Base-by-base conservation (phyloP, 805 yeast genomes). In the Zygosaccharomyces bailii region DNA sequence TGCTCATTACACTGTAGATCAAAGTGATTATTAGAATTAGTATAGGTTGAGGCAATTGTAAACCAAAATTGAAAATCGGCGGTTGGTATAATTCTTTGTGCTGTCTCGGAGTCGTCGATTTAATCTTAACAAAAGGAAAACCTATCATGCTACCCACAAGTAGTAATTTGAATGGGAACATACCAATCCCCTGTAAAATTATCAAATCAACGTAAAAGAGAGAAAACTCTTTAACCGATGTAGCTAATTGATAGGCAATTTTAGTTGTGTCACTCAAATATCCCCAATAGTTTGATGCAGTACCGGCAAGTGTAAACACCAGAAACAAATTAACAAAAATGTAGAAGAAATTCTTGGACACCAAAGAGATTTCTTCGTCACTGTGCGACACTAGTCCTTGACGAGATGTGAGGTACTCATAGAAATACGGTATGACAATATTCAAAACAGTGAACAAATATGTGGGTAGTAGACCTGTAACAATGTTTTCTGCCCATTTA, bases 341-440 rank as follows among this genome's bases (percentile, higher is more conserved):
- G 65, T 89, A 93, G 62, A 93, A 90, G 68, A 90, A 91, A 69
- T 93, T 93, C 67, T 91, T 91, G 20, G 93, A 81, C 2, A 91
- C 95, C 18, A 89, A 79, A 0, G 96, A 84, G 13, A 89, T 68
- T 61, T 93, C 98, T 53, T 86, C 96, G 53, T 93, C 98, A 31
- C 96, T 90, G 56, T 85, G 83, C 4, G 97, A 88, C 0, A 95
- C 82, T 56, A 79, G 86, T 0, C 98, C 98, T 68, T 91, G 99
- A 39, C 78, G 73, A 2, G 80, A 72, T 0, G 97, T 84, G 39
- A 91, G 68, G 78, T 86, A 86, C 37, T 86, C 87, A 60, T 87
- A 90, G 39, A 91, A 70, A 58, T 82, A 90, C 2, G 99, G 99
- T 55, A 90, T 80, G 10, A 81, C 72, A 38, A 84, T 75, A 64